Percentiles rank a stretch among this genome's conserved stretches.
phyloP scores from a whole-genome alignment of 495 filamentous ascomycete species.

The Xylaria nigripes region DNA sequence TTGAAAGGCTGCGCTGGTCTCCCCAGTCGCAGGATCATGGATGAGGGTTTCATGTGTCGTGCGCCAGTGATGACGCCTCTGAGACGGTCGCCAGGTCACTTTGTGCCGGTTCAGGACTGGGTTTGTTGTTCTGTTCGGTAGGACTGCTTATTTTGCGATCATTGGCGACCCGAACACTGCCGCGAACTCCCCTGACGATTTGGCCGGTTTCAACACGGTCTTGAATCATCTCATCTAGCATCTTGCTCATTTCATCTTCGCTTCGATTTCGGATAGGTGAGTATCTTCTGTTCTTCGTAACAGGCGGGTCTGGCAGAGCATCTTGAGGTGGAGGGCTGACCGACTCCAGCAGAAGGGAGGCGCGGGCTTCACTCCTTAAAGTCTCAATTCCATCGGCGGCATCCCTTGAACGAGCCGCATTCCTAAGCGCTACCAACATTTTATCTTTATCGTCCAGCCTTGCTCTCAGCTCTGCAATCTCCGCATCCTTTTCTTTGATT shows the following conservation, averaged over 20 bases:
- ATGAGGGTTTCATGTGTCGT: conserved; percentile 28
- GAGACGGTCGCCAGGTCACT: conserved; percentile 22
- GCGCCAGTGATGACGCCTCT: conserved; percentile 22
- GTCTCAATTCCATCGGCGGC: conserved; percentile 54
- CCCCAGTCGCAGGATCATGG: neutral
- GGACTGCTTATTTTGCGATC: conserved; percentile 23
- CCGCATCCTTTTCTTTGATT: conserved; percentile 83
- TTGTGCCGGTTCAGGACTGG: conserved; percentile 29
- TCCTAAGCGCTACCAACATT: conserved; percentile 86
- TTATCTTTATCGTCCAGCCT: conserved; percentile 92
- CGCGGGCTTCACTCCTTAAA: conserved; percentile 34
- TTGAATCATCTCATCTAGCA: conserved; percentile 92
- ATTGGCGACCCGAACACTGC: conserved; percentile 43
- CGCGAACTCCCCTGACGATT: conserved; percentile 50
- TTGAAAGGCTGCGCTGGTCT: conserved; percentile 17
- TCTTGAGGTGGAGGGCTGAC: conserved; percentile 28
- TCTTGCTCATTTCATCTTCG: conserved; percentile 79
- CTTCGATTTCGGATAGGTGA: conserved; percentile 47
- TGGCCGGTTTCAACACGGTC: conserved; percentile 67
- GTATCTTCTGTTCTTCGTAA: conserved; percentile 23
- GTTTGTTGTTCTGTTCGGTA: conserved; percentile 10
- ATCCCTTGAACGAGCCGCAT: conserved; percentile 77
- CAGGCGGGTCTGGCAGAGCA: conserved; percentile 31
- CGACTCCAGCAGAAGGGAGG: conserved; percentile 35
- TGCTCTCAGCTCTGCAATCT: conserved; percentile 83